phyloP scores from a whole-genome alignment of 495 filamentous ascomycete genomes.

The Penicillium goetzii region DNA sequence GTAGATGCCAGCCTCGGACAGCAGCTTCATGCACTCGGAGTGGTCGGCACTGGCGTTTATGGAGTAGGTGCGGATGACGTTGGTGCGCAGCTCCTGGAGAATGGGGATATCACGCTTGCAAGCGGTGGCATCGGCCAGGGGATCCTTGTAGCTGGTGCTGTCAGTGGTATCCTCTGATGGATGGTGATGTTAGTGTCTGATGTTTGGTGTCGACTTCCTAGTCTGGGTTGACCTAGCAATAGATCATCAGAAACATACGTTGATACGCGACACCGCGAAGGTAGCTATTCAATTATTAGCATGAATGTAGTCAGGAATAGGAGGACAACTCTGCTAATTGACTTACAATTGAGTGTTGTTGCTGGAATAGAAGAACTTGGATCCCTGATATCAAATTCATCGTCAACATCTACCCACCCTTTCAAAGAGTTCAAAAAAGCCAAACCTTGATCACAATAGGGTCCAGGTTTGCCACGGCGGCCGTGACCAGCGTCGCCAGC shows the following conservation, averaged over 20 bases:
- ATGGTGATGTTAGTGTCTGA: conserved; percentile 12
- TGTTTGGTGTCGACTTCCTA: neutral
- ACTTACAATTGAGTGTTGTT: conserved; percentile 80
- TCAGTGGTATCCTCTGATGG: conserved; percentile 46
- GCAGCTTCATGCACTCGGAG: conserved; percentile 78
- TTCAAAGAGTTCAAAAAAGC: neutral
- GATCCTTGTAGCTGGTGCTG: conserved; percentile 57
- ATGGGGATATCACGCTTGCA: conserved; percentile 86
- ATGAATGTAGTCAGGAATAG: neutral
- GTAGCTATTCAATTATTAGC: conserved; percentile 47
- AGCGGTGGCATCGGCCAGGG: conserved; percentile 67
- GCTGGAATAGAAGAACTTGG: conserved; percentile 79
- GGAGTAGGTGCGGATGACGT: conserved; percentile 91
- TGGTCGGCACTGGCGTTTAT: conserved; percentile 82
- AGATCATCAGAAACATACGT: conserved; percentile 46
- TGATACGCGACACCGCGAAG: conserved; percentile 93
- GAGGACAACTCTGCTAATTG: neutral
- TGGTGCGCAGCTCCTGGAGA: conserved; percentile 76
- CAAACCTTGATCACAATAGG: conserved; percentile 72
- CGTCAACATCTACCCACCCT: conserved; percentile 13
- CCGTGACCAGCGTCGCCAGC: conserved; percentile 54
- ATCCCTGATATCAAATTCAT: conserved; percentile 51
- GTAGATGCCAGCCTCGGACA: conserved; percentile 90
- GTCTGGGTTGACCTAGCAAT: conserved; percentile 1
- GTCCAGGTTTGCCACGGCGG: conserved; percentile 60